A percentile compares a stretch with the other conserved stretches of the same genome.
Evolutionary conservation across 805 yeast species (phyloP).

Genomic region (Wickerhamomyces bisporus): DNA sequence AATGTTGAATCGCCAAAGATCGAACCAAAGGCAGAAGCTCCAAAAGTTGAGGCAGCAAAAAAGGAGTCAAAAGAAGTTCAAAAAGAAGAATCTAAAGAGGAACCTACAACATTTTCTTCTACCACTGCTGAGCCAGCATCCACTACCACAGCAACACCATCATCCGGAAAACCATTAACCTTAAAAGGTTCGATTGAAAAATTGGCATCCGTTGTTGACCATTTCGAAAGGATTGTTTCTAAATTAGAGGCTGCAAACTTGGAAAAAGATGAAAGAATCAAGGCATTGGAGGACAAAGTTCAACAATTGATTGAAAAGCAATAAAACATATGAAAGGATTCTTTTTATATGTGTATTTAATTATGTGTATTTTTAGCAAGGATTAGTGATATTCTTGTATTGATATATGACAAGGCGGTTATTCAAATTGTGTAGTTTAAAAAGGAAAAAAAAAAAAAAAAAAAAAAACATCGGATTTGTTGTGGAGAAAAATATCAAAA

Average conservation of each 20-base stretch:
- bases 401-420: no score
- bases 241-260: constrained; percentile 46
- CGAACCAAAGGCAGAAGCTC: constrained; percentile 18
- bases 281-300: constrained; percentile 54
- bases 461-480: background rate
- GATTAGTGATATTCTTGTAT: no score
- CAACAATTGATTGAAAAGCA: constrained; percentile 45
- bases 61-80: constrained; percentile 11
- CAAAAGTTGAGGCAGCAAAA: constrained; percentile 6
- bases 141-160: constrained; percentile 7
- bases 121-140: constrained; percentile 9
- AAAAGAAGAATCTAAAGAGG: constrained; percentile 10
- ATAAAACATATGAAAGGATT: no score
- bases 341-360: no score
- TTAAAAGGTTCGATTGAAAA: constrained; percentile 69
- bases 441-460: no score
- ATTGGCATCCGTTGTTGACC: constrained; percentile 50
- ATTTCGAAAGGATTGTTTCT: constrained; percentile 51
- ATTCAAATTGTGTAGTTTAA: no score
- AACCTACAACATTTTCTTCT: constrained; percentile 4
- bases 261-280: constrained; percentile 63
- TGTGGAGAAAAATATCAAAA: no score
- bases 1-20: constrained; percentile 9
- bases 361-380: no score
- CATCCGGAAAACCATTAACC: constrained; percentile 46